Conservation (phyloP, 352 stramenopile genomes). For the Phytophthora citricola region DNA sequence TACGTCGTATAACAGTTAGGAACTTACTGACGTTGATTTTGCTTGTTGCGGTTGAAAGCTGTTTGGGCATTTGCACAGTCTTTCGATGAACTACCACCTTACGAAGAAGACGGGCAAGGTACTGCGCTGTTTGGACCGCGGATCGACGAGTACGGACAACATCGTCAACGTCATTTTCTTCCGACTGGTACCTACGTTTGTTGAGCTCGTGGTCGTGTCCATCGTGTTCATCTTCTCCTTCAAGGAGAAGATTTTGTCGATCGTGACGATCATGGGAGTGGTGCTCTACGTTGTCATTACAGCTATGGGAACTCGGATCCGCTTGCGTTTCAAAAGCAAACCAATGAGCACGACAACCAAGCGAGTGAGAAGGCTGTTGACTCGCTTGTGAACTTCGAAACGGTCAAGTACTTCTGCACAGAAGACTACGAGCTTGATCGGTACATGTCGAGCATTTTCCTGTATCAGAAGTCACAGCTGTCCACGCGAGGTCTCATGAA, state of each 20-base stretch:
- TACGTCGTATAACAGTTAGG: background rate
- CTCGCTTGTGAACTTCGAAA: conserved; percentile 98
- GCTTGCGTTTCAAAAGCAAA: conserved; percentile 92
- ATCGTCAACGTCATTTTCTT: conserved; percentile 98
- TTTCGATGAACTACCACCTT: conserved; percentile 97
- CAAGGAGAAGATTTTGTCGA: conserved; percentile 89
- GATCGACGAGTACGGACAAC: conserved; percentile 87
- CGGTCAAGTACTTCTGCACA: conserved; percentile 97
- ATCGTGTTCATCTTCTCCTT: conserved; percentile 92
- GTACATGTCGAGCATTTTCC: conserved; percentile 80
- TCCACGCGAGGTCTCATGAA: conserved; percentile 92
- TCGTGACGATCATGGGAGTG: conserved; percentile 91
- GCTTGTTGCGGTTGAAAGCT: conserved; percentile 41
- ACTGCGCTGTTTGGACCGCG: conserved; percentile 90
- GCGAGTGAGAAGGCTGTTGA: conserved; percentile 96
- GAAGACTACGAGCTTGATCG: conserved; percentile 91
- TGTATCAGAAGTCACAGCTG: conserved; percentile 92
- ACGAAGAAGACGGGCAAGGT: conserved; percentile 98
- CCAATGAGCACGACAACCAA: conserved; percentile 96
- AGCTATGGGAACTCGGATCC: conserved; percentile 73
- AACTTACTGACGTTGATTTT: conserved; percentile 7
- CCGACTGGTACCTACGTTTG: conserved; percentile 93
- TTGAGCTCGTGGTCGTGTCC: conserved; percentile 95
- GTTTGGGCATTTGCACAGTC: conserved; percentile 94
- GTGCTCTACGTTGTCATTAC: conserved; percentile 94